These are phyloP conservation scores for Amesomyces nigricolor DNA, from an alignment of 2,329 filamentous ascomycete genomes.

Conservation along the genomic window DNA sequence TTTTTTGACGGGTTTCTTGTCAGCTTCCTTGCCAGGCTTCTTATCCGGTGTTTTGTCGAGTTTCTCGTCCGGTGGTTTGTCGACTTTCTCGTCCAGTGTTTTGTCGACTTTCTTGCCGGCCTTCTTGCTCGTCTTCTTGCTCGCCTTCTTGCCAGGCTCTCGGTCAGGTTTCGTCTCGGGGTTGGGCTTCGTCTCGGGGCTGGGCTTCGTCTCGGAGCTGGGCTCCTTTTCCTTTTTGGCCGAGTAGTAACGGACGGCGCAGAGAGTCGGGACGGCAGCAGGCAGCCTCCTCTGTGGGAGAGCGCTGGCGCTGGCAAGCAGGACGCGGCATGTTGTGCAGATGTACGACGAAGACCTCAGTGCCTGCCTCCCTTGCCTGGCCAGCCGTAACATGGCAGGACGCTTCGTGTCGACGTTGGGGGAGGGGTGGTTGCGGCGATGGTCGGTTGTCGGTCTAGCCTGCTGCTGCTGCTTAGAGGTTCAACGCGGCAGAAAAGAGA, in stretches of 20 bases:
- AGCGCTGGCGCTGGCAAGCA: conserved; percentile 9
- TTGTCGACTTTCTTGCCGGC: background rate
- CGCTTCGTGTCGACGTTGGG: background rate
- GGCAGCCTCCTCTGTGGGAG: background rate
- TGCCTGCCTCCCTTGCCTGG: conserved; percentile 12
- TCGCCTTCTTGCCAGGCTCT: background rate
- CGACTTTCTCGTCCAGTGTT: background rate
- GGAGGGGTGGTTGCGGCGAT: background rate
- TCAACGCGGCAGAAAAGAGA: no score
- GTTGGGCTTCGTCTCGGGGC: background rate
- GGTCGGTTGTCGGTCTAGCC: background rate
- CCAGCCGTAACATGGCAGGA: conserved; percentile 21
- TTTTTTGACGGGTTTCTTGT: conserved; percentile 6
- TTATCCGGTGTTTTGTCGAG: background rate
- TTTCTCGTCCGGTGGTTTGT: background rate
- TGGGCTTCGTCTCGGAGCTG: background rate
- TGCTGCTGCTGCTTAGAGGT: background rate
- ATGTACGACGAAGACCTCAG: conserved; percentile 15
- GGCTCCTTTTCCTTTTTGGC: background rate
- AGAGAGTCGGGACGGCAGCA: conserved; percentile 5
- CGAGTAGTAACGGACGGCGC: conserved; percentile 14
- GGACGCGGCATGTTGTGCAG: conserved; percentile 21
- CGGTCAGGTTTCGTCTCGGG: background rate
- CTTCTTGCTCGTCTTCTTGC: conserved; percentile 6
- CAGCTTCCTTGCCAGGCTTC: background rate